Percentiles rank a stretch among this genome's conserved stretches.
Conservation (phyloP, 1,284 basidiomycete species). For the Uromyces viciae-fabae region DNA sequence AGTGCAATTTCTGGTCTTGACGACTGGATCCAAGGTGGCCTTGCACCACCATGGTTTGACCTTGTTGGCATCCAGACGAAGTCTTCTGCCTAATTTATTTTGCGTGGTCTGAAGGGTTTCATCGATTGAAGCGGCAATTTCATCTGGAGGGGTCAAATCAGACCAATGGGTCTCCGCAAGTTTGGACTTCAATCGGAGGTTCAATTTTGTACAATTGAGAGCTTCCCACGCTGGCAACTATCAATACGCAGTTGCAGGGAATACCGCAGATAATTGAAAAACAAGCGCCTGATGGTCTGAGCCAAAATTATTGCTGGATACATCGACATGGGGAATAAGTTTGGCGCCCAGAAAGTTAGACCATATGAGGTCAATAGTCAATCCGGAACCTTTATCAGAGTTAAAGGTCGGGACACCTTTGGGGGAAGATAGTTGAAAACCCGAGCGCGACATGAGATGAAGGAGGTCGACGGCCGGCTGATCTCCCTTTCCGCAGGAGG, state of each 20-base stretch:
- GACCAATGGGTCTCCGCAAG: no score
- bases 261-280: not conserved
- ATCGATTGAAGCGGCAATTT: no score
- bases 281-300: not conserved
- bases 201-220: no score
- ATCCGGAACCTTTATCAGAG: not conserved
- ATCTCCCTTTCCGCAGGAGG: not conserved
- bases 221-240: not conserved
- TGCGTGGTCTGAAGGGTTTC: not conserved
- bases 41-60: slow-evolving; percentile 19
- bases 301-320: not conserved
- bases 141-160: no score
- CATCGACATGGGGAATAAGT: not conserved
- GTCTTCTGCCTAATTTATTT: not conserved
- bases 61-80: not conserved
- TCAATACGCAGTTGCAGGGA: not conserved
- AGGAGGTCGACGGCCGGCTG: not conserved
- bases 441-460: not conserved
- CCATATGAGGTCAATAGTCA: slow-evolving; percentile 6
- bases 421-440: not conserved
- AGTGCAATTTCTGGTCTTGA: not conserved
- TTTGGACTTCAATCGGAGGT: no score
- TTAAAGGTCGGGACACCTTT: not conserved
- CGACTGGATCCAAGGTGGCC: not conserved
- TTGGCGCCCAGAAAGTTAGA: not conserved